Base-by-base conservation (phyloP, 148 eudicot species). In the Limonium bicolor region DNA sequence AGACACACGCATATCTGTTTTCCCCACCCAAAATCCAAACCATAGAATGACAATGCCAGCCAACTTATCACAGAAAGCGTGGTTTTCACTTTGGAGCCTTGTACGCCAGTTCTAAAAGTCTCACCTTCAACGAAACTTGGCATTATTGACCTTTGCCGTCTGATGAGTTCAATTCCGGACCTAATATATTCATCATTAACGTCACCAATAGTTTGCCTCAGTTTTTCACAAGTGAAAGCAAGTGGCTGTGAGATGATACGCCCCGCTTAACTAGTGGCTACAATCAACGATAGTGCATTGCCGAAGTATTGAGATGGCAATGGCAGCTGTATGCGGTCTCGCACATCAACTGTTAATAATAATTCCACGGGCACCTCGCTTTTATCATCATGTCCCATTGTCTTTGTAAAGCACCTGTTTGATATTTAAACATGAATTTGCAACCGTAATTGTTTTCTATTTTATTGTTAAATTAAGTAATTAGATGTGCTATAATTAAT, bases 1-100 rank as follows among this genome's bases (percentile, higher is more conserved):
- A 30, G 47, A 18, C 47, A 13, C 28, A 42, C 26, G 8, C 14
- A 21, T 4, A 42, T 0, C 18, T 42, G 23, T 16, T 42, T 15
- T 5, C 47, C 47, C 47, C 47, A 42, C 0, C 47, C 47, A 11
- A 42, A 42, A 19, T 42, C 28, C 9, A 42, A 4, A 1, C 27
- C 29, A 4, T 13, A 3, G 17, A 42, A 14, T 4, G 30, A 30
- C 6, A 42, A 30, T 4, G 47, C 26, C 29, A 42, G 47, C 47
- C 47, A 42, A 11, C 47, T 42, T 13, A 42, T 42, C 10, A 42
- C 47, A 27, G 29, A 27, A 3, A 42, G 29, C 29, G 23, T 30
- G 1, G 47, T 27, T 2, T 6, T 42, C 7, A 10, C 18, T 2
- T 22, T n/a, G 16, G 47, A 42, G 47, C 11, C 29, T 42, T 42